Percentiles rank a stretch among this genome's conserved stretches.
Conservation (phyloP, 1,139 yeast genomes). For the Blastobotrys malaysiensis region DNA sequence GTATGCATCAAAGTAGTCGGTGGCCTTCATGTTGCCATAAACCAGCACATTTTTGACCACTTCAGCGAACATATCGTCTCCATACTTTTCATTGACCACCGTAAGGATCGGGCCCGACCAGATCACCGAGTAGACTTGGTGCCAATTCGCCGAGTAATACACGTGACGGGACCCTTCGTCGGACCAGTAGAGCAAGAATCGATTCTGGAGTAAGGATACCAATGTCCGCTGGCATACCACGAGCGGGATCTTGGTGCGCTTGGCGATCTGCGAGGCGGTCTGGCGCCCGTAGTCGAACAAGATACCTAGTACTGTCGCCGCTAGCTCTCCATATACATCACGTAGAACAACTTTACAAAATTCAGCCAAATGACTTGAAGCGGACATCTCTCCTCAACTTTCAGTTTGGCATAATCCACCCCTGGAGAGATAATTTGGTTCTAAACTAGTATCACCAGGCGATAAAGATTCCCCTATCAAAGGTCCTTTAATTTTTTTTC, state of each 20-base stretch:
- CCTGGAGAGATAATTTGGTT: not conserved
- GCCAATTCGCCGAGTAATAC: conserved; percentile 57
- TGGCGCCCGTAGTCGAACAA: conserved; percentile 35
- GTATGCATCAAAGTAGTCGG: conserved; percentile 48
- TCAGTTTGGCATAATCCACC: not conserved
- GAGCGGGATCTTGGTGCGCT: conserved; percentile 26
- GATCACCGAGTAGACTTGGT: conserved; percentile 57
- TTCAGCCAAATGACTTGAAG: conserved; percentile 32
- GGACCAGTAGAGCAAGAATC: conserved; percentile 38
- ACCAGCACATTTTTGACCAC: conserved; percentile 66
- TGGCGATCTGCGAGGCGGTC: conserved; percentile 30
- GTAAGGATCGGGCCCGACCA: conserved; percentile 75
- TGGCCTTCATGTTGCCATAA: conserved; percentile 57
- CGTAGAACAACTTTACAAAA: conserved; percentile 31
- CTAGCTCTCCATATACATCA: conserved; percentile 36
- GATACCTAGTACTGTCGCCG: conserved; percentile 32
- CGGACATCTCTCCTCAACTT: conserved; percentile 8
- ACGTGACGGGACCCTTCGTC: conserved; percentile 38
- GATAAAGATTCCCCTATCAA: not conserved
- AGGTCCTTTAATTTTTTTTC: not conserved
- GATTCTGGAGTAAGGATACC: conserved; percentile 37
- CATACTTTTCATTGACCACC: conserved; percentile 43
- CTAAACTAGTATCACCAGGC: not conserved
- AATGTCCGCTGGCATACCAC: conserved; percentile 34
- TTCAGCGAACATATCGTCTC: conserved; percentile 46